Percentiles rank a stretch among this genome's conserved stretches.
These are phyloP conservation scores for Blastomyces emzantsi DNA, from an alignment of 2,329 filamentous ascomycete species.

Conservation along the genomic window DNA sequence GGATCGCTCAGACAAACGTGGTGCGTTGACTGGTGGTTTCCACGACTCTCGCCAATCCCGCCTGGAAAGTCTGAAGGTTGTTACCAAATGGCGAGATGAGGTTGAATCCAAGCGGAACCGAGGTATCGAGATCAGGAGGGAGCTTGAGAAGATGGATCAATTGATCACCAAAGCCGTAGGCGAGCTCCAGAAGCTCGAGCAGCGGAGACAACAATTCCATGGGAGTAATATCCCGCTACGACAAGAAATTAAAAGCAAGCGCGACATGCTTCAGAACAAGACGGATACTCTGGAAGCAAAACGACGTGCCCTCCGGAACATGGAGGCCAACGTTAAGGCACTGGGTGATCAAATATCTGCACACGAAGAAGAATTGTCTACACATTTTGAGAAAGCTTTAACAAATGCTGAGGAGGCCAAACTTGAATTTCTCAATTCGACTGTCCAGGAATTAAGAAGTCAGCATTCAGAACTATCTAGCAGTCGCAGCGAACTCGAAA, in stretches of 20 bases:
- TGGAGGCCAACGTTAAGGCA: constrained; percentile 65
- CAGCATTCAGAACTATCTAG: constrained; percentile 68
- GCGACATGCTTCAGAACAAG: constrained; percentile 63
- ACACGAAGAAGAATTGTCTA: constrained; percentile 69
- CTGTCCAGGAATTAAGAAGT: constrained; percentile 64
- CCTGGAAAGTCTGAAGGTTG: constrained; percentile 69
- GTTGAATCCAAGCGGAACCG: constrained; percentile 59
- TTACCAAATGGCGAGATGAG: constrained; percentile 65
- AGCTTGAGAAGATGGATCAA: constrained; percentile 74
- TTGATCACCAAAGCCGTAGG: constrained; percentile 81
- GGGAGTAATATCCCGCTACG: constrained; percentile 72
- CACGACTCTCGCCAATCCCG: constrained; percentile 80
- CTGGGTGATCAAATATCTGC: constrained; percentile 66
- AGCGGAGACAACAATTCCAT: constrained; percentile 67
- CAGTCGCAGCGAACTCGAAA: constrained; percentile 67
- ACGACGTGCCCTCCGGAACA: constrained; percentile 53
- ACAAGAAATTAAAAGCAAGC: constrained; percentile 66
- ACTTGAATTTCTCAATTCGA: constrained; percentile 60
- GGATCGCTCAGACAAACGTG: constrained; percentile 89
- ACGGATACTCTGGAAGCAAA: constrained; percentile 66
- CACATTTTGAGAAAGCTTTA: constrained; percentile 87
- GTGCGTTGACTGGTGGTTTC: constrained; percentile 90
- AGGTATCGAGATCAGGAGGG: constrained; percentile 55
- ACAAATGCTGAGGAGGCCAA: constrained; percentile 72
- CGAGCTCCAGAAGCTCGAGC: constrained; percentile 72